Evolutionary conservation across 148 eudicot species (phyloP).

Genomic region (Silene conica): DNA sequence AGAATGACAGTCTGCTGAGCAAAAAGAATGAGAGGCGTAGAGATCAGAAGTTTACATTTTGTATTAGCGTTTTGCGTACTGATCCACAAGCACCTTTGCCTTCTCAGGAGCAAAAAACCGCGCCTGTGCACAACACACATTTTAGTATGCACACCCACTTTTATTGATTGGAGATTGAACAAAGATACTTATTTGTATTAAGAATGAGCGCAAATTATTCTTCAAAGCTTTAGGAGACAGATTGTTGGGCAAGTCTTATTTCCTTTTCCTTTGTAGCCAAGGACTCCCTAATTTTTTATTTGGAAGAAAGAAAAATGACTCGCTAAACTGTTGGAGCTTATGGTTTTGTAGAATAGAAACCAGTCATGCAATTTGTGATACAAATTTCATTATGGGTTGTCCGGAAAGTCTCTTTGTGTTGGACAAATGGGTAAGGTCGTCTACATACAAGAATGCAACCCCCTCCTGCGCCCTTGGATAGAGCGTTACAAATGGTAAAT

Average conservation of each 20-base stretch:
- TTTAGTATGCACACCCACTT: background rate
- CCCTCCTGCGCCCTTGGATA: too few relatives aligned
- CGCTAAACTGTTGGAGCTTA: too few relatives aligned
- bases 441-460: too few relatives aligned
- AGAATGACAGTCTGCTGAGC: background rate
- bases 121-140: conserved; percentile 48
- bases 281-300: too few relatives aligned
- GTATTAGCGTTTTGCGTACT: conserved; percentile 51
- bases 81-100: conserved; percentile 84
- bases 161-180: too few relatives aligned
- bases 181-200: too few relatives aligned
- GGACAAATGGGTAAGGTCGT: too few relatives aligned
- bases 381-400: background rate
- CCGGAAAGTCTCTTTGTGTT: background rate
- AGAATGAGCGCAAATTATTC: too few relatives aligned
- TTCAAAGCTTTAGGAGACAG: too few relatives aligned
- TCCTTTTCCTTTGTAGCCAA: too few relatives aligned
- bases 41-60: conserved; percentile 10
- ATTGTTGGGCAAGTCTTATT: too few relatives aligned
- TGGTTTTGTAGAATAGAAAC: background rate
- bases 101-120: conserved; percentile 94
- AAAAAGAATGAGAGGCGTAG: background rate
- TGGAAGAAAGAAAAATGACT: too few relatives aligned
- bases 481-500: background rate
- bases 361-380: background rate